Evolutionary conservation across 768 basidiomycete genomes (phyloP), one percentile per base, ranked within the genome.

Genomic region (Ramaria rubella): DNA sequence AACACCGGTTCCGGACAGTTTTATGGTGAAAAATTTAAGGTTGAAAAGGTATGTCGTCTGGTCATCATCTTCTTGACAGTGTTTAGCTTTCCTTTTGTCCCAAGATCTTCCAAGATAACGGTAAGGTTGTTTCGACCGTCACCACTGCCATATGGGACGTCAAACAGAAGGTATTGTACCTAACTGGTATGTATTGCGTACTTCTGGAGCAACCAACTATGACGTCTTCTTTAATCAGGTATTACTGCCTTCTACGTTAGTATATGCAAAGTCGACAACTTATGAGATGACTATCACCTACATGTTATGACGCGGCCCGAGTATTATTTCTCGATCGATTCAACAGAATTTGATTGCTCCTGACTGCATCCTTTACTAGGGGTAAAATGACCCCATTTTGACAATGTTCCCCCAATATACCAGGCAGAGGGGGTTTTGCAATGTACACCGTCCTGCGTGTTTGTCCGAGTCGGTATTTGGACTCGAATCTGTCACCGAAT

Each of bases 31-130:
- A 86, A 83, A 62, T 81, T 76, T 61, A 75, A 71, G 29, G 69
- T 83, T 15, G 78, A 82, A 52, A 84, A 79, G 75, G 84, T 81
- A 64, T 11, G 64, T 11, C 33, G 43, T 26, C 1, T 31, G 24
- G 8, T 21, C 21, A 48, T 8, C 6, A 31, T 42, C 45, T 12
- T 1, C 24, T n/a, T n/a, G 15, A 7, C 9, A n/a, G n/a, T 44
- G 11, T 14, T 38, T 58, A 9, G 4, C 21, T 33, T 59, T 62
- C 38, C 50, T 45, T 42, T 63, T 53, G 42, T 59, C 46, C 31
- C 43, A 59, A 87, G 83, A 73, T 80, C 9, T 87, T 89, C 57
- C 82, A 87, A 65, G 85, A 89, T 65, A 73, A 82, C 57, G 86
- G 87, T 8, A 69, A 64, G 3, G 49, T 84, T 24, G 77, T 79